phyloP scores from a whole-genome alignment of 345 rosid genomes.

The Capsella bursapastoris region DNA sequence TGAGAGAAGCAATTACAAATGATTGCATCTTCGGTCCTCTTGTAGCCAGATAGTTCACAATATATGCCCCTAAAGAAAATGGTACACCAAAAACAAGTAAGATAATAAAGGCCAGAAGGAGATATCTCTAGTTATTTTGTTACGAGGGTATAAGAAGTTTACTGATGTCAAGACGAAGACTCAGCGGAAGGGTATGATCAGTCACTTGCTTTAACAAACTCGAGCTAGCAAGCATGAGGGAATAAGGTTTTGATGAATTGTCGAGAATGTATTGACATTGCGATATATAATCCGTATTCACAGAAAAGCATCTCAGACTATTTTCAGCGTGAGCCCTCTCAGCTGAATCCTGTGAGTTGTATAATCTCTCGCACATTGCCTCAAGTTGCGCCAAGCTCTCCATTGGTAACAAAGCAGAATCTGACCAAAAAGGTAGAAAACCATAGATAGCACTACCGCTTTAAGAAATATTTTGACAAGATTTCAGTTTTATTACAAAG shows the following conservation, averaged over 20 bases:
- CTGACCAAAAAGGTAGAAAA: constrained; percentile 43
- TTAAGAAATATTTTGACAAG: constrained; percentile 34
- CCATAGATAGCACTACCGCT: constrained; percentile 41
- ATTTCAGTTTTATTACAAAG: constrained; percentile 16
- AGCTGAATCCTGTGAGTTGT: constrained; percentile 90
- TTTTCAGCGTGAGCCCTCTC: constrained; percentile 95
- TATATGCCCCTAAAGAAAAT: constrained; percentile 64
- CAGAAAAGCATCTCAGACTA: constrained; percentile 88
- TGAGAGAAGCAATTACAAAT: constrained; percentile 83
- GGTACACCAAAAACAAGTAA: constrained; percentile 24
- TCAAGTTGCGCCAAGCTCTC: constrained; percentile 98
- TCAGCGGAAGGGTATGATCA: constrained; percentile 82
- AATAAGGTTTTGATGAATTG: constrained; percentile 92
- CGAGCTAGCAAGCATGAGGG: constrained; percentile 99
- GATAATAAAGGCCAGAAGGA: constrained; percentile 12
- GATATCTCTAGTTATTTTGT: not conserved
- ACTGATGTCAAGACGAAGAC: constrained; percentile 94
- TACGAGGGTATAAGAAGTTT: constrained; percentile 38
- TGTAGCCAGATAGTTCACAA: constrained; percentile 83
- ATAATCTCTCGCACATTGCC: constrained; percentile 94
- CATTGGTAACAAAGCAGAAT: constrained; percentile 58
- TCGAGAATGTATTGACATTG: constrained; percentile 99
- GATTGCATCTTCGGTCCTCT: constrained; percentile 91
- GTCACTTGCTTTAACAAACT: constrained; percentile 96
- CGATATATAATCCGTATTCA: constrained; percentile 85